Evolutionary conservation across 805 yeast species (phyloP), one percentile per base, ranked within the genome.

Genomic region (Starmerella gropengiesseri): DNA sequence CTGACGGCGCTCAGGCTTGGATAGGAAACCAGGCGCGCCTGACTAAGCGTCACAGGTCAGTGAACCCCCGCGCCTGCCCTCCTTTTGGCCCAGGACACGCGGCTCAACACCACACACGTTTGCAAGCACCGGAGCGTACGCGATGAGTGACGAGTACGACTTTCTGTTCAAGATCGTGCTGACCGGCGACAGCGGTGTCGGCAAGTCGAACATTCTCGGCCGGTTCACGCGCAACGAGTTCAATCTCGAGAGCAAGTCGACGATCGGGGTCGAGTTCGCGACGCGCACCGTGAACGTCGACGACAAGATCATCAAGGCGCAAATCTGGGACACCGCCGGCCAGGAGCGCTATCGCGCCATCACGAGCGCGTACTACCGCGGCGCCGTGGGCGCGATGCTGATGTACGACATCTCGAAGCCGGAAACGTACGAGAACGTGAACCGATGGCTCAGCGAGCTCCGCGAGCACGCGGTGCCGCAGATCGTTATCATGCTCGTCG

Each of bases 261-360:
- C 98, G 21, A 89, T 89, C 59, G 98, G 98, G 37, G 98, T 91
- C 40, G 98, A 91, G 64, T 89, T 89, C 67, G 97, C 97, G 33
- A 91, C 97, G 18, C 74, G 96, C 62, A 87, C 96, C 3, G 77
- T 91, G 44, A 93, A 83, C 57, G 74, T 91, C 46, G 97, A 91
- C 60, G 95, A 94, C 53, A 91, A 89, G 68, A 85, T 93, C 47
- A 87, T 89, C 63, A 89, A 89, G 66, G 77, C 94, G 57, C 98
- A 89, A 69, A 89, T 89, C 60, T 89, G 98, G 98, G 98, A 89
- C 64, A 89, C 98, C 28, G 98, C 98, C 2, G 98, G 98, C 48
- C 98, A 89, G 68, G 98, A 89, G 65, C 77, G 98, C 63, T 89
- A 91, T 69, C 77, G 98, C 56, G 97, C 98, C 34, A 89, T 89